Base-by-base conservation (phyloP, 2,329 filamentous ascomycete species). In the Ophiocordyceps sinensis region DNA sequence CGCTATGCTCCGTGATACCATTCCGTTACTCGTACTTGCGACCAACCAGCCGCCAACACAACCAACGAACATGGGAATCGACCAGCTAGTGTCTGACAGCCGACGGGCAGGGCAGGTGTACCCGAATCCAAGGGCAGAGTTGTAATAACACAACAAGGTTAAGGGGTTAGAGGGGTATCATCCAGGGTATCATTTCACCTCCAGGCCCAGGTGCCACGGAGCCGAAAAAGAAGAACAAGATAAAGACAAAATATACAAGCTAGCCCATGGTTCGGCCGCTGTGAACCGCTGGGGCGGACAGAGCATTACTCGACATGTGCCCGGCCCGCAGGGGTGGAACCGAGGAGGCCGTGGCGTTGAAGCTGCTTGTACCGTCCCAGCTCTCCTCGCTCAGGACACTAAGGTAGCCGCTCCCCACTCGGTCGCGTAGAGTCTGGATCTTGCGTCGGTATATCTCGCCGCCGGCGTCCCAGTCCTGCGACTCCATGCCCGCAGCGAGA, bases 391-490 rank as follows among this genome's bases (percentile, higher is more conserved):
- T 82, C 39, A 96, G 67, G 13, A 84, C 85, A 47, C 79, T 88
- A 32, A 98, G 72, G 73, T 94, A 98, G 31, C 79, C 83, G 51
- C 79, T 85, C 28, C 88, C 88, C 48, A 94, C 80, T 53, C 89
- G 85, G 53, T 82, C 82, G 45, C 87, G 81, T 41, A 95, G 65
- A 3, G 83, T 79, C 59, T 94, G 87, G 41, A 96, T 82, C 60
- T 91, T 91, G 57, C 84, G 84, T 43, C 83, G 78, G 60, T 94
- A 96, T 8, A 85, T 67, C 53, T 91, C 85, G 41, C 82, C 82
- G 44, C 76, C 75, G 36, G 75, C 64, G 44, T 78, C 77, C 73
- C 79, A 85, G 44, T 82, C 71, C 37, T 68, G 64, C 5, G 63
- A 48, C 12, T 66, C 63, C 23, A 57, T 58, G 47, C 29, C 37